Conservation (phyloP, 768 basidiomycete genomes). For the Phlebiopsis flavidoalba region DNA sequence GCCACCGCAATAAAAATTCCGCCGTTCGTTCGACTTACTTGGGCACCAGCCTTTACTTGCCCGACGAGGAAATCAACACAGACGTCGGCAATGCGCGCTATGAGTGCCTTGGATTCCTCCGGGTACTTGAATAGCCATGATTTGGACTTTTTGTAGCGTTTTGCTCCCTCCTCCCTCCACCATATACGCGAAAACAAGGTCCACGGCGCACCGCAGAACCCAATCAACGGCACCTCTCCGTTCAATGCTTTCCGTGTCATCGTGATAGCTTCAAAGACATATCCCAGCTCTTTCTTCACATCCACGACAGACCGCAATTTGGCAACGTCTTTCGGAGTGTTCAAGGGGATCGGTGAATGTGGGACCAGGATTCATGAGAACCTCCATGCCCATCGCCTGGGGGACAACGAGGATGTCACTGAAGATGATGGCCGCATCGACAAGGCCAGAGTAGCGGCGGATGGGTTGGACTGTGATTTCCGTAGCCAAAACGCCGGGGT, state of each 20-base stretch:
- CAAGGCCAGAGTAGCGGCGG: constrained; percentile 73
- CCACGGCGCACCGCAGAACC: constrained; percentile 98
- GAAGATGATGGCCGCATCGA: constrained; percentile 98
- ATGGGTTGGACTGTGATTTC: constrained; percentile 94
- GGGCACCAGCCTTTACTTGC: constrained; percentile 92
- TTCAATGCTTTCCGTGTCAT: constrained; percentile 72
- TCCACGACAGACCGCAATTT: constrained; percentile 62
- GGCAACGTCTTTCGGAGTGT: constrained; percentile 65
- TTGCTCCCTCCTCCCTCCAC: constrained; percentile 93
- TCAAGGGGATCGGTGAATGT: constrained; percentile 80
- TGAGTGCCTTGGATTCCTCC: constrained; percentile 70
- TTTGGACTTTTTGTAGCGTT: constrained; percentile 86
- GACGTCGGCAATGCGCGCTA: constrained; percentile 79
- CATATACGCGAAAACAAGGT: constrained; percentile 98
- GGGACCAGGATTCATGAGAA: constrained; percentile 91
- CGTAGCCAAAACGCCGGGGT: constrained; percentile 84
- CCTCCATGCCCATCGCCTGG: constrained; percentile 95
- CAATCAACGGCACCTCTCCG: constrained; percentile 92
- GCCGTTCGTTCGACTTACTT: constrained; percentile 48
- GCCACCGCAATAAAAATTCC: neutral
- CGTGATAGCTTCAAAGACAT: constrained; percentile 91
- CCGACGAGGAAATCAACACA: constrained; percentile 89
- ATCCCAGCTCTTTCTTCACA: constrained; percentile 79
- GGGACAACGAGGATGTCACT: constrained; percentile 97
- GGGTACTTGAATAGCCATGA: constrained; percentile 93